Percentiles rank a stretch among this genome's conserved stretches.
Evolutionary conservation across 2,329 filamentous ascomycete species (phyloP).

Genomic region (Sporothrix pseudoabietina): DNA sequence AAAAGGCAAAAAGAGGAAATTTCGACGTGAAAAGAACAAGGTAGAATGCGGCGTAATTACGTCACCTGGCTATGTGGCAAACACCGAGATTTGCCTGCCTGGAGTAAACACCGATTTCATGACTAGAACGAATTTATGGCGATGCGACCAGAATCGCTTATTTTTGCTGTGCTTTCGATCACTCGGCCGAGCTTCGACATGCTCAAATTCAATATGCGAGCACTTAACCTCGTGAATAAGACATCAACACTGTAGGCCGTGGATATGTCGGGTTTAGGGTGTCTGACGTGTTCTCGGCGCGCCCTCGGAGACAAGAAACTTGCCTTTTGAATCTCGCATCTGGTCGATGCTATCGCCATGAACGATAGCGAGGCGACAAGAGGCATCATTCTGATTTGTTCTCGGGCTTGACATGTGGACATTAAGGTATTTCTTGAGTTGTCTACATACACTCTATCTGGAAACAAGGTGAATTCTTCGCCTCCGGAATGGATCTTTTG

Average conservation of each 20-base stretch:
- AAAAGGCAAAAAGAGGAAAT: not conserved
- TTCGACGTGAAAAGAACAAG: not conserved
- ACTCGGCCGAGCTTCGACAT: conserved; percentile 13
- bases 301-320: conserved; percentile 6
- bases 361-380: conserved; percentile 15
- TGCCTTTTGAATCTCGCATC: not conserved
- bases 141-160: not conserved
- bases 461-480: not conserved
- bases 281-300: not conserved
- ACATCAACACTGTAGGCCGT: not conserved
- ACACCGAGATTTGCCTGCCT: not conserved
- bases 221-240: not conserved
- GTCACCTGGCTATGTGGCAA: not conserved
- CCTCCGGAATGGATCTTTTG: not conserved
- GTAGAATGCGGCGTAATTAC: not conserved
- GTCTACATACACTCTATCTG: not conserved
- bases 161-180: not conserved
- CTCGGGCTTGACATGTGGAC: not conserved
- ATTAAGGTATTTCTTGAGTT: not conserved
- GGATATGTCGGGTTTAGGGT: not conserved
- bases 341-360: not conserved
- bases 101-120: not conserved
- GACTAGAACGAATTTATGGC: not conserved
- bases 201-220: not conserved
- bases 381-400: conserved; percentile 5